phyloP scores from a whole-genome alignment of 1,139 yeast species.

The Debaryomyces sp. region DNA sequence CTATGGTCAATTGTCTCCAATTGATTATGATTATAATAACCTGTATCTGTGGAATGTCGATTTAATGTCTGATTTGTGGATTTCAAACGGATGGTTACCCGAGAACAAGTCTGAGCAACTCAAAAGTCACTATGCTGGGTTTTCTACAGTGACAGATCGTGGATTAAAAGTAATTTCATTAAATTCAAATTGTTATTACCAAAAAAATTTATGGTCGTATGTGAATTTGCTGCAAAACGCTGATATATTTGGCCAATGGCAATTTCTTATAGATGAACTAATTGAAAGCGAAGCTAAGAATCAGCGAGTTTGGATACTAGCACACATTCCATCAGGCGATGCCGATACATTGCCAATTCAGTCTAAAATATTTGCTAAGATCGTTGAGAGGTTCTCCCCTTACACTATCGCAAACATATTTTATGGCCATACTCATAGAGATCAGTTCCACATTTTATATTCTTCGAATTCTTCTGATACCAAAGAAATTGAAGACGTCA shows the following conservation, averaged over 20 bases:
- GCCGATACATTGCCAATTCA: conserved; percentile 64
- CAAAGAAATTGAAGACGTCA: conserved; percentile 43
- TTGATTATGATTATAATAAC: conserved; percentile 36
- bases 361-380: conserved; percentile 55
- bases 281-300: conserved; percentile 57
- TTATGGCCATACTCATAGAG: conserved; percentile 74
- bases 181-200: conserved; percentile 67
- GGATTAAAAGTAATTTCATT: conserved; percentile 66
- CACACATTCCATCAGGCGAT: conserved; percentile 62
- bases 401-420: conserved; percentile 68
- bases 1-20: conserved; percentile 69
- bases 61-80: conserved; percentile 62
- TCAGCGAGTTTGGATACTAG: conserved; percentile 71
- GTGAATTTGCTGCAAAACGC: conserved; percentile 54
- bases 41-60: conserved; percentile 63
- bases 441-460: conserved; percentile 64
- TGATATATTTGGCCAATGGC: conserved; percentile 66
- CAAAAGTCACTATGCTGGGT: conserved; percentile 60
- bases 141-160: conserved; percentile 54
- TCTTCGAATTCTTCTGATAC: conserved; percentile 29
- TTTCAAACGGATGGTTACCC: conserved; percentile 42
- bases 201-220: conserved; percentile 64
- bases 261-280: conserved; percentile 63
- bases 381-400: conserved; percentile 69
- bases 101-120: conserved; percentile 22